Conservation (phyloP, 2,329 filamentous ascomycete genomes). For the Penicillium crustosum region DNA sequence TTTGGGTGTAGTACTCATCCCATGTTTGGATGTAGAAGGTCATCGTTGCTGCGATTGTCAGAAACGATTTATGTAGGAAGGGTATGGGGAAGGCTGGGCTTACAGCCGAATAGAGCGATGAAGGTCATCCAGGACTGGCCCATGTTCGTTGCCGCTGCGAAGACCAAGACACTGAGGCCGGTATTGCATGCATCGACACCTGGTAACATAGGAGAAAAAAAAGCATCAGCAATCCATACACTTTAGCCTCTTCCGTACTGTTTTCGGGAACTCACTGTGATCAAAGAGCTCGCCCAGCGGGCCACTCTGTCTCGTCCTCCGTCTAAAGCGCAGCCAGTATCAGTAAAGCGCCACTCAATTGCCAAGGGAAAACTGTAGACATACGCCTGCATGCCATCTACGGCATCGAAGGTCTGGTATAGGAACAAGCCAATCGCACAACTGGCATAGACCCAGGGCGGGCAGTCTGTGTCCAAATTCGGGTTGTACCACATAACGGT, state of each 20-base stretch:
- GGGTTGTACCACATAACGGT: conserved; percentile 96
- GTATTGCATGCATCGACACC: conserved; percentile 94
- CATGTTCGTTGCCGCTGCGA: conserved; percentile 88
- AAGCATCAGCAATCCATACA: background rate
- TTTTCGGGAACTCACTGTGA: conserved; percentile 60
- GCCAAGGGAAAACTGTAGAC: conserved; percentile 37
- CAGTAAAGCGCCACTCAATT: conserved; percentile 9
- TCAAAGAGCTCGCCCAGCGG: conserved; percentile 96
- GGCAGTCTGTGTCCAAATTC: conserved; percentile 89
- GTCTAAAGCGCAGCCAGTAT: conserved; percentile 47
- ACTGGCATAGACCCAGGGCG: conserved; percentile 88
- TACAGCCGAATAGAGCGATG: conserved; percentile 77
- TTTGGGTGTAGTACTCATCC: conserved; percentile 99
- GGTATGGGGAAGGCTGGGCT: conserved; percentile 30
- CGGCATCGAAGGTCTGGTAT: conserved; percentile 98
- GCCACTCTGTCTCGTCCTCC: conserved; percentile 87
- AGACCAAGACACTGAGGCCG: conserved; percentile 86
- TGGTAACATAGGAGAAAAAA: conserved; percentile 22
- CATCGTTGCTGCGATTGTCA: conserved; percentile 61
- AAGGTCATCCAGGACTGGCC: conserved; percentile 91
- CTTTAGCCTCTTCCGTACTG: background rate
- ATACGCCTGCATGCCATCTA: conserved; percentile 90
- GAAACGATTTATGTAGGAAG: background rate
- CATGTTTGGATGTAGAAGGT: conserved; percentile 99
- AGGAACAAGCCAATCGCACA: conserved; percentile 89